A percentile compares a stretch with the other conserved stretches of the same genome.
Evolutionary conservation across 352 stramenopile genomes (phyloP).

Genomic region (Thalassiosira hispida): DNA sequence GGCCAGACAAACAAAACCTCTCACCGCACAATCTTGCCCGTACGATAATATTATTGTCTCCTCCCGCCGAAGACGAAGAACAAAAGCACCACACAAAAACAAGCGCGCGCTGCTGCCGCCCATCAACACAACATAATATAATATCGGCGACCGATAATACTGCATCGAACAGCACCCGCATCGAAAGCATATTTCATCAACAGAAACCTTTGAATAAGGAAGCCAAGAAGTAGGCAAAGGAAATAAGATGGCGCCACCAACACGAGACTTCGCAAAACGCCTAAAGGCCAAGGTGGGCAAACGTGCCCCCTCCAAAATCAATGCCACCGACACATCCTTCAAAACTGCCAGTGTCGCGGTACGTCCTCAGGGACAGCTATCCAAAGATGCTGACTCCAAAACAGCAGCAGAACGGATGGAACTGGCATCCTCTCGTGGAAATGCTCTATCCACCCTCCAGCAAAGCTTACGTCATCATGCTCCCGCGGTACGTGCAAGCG

Average conservation of each 20-base stretch:
- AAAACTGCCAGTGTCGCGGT: slow-evolving; percentile 62
- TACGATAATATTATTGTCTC: no score
- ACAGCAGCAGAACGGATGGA: slow-evolving; percentile 40
- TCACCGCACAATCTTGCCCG: no score
- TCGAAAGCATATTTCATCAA: background rate
- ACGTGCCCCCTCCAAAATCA: slow-evolving; percentile 64
- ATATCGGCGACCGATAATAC: no score
- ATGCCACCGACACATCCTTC: slow-evolving; percentile 82
- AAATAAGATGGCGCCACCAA: slow-evolving; percentile 19
- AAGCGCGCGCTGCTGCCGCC: no score
- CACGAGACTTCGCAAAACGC: slow-evolving; percentile 70
- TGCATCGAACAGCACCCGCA: no score
- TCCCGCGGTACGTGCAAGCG: slow-evolving; percentile 56
- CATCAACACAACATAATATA: no score
- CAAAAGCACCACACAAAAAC: no score
- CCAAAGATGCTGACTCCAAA: slow-evolving; percentile 15
- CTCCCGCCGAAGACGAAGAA: no score
- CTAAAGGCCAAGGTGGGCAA: slow-evolving; percentile 85
- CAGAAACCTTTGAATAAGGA: background rate
- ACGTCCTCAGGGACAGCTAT: slow-evolving; percentile 36
- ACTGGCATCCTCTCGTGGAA: slow-evolving; percentile 64
- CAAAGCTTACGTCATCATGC: slow-evolving; percentile 71
- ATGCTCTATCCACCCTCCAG: slow-evolving; percentile 64
- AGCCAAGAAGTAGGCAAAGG: background rate
- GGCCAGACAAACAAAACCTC: no score